Evolutionary conservation across 2,329 filamentous ascomycete genomes (phyloP).

Genomic region (Aureobasidium leucospermi): DNA sequence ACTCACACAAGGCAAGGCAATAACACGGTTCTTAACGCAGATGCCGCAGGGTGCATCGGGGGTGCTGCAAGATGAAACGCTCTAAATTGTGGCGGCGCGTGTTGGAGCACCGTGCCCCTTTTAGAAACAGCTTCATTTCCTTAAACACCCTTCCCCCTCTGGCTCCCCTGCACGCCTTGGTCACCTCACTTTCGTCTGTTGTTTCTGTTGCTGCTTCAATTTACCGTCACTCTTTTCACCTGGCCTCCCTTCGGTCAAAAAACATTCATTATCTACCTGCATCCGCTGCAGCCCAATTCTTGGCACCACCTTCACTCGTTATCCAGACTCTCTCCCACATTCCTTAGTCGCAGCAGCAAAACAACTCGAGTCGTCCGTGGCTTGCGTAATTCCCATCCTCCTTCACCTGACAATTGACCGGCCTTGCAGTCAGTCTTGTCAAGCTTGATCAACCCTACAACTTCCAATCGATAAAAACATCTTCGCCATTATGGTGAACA

Average conservation of each 20-base stretch:
- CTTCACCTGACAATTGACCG: constrained; percentile 7
- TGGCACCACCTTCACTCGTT: constrained; percentile 10
- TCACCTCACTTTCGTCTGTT: constrained; percentile 9
- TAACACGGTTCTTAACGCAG: constrained; percentile 10
- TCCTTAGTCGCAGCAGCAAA: constrained; percentile 13
- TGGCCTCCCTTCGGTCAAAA: constrained; percentile 4
- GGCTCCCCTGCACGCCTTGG: constrained; percentile 8
- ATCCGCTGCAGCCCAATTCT: constrained; percentile 8
- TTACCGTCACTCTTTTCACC: constrained; percentile 7
- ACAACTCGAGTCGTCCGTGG: constrained; percentile 10
- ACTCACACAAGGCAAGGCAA: constrained; percentile 4
- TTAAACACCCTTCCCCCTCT: constrained; percentile 8
- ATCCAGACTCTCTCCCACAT: constrained; percentile 8
- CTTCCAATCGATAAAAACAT: constrained; percentile 5
- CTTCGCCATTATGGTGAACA: constrained; percentile 10
- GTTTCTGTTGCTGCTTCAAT: constrained; percentile 11
- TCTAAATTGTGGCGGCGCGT: constrained; percentile 10
- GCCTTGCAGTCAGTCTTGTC: constrained; percentile 5
- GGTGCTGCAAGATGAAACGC: constrained; percentile 4
- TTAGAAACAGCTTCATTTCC: constrained; percentile 13
- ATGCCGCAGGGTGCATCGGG: constrained; percentile 7
- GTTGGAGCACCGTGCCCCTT: constrained; percentile 9
- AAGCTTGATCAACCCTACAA: constrained; percentile 7
- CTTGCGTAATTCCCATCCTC: background rate
- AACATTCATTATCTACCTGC: constrained; percentile 13